Evolutionary conservation across 345 rosid species (phyloP), one percentile per base, ranked within the genome.

Genomic region (Salix brachista): DNA sequence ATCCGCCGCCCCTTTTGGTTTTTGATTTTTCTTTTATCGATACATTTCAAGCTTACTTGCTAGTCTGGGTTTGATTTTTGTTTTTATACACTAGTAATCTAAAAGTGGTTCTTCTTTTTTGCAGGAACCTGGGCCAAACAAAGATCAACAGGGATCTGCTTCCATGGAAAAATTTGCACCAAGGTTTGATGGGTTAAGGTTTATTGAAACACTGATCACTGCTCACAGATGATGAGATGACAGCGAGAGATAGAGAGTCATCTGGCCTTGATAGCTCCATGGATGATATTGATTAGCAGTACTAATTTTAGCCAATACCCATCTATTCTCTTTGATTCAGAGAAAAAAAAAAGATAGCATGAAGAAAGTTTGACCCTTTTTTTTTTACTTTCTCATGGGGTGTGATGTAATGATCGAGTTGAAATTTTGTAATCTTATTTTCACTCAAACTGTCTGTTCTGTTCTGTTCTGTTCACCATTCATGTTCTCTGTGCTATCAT

Each of bases 131-230:
- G 36, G 58, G 46, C 71, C 76, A n/a, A 66, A 36, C 34, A 50
- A 50, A 69, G 75, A 81, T 10, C 77, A 69, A 16, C 42, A 61
- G 12, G 73, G 34, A 41, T 67, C 77, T 39, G 7, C 65, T 61
- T 68, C 78, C 8, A 39, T 66, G 48, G 80, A 81, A 9, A 81
- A 81, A 70, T 81, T 81, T 77, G 78, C 84, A 4, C 84, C 84
- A 18, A 81, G 77, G 25, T 81, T 77, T 72, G 84, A 81, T 62
- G 84, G 84, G 72, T 25, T 81, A 19, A 81, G 78, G 80, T 81
- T 81, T 26, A 81, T 81, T 73, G 84, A 81, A 50, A 81, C 84
- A 26, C 75, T 81, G 71, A 74, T 81, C n/a, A 81, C 84, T 46
- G 84, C 78, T 69, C 84, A 81, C 34, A 77, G 80, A 73, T 81